Percentiles rank a stretch among this genome's conserved stretches.
These are phyloP conservation scores for Teratosphaeria viscida DNA, from an alignment of 2,329 filamentous ascomycete genomes.

Conservation along the genomic window DNA sequence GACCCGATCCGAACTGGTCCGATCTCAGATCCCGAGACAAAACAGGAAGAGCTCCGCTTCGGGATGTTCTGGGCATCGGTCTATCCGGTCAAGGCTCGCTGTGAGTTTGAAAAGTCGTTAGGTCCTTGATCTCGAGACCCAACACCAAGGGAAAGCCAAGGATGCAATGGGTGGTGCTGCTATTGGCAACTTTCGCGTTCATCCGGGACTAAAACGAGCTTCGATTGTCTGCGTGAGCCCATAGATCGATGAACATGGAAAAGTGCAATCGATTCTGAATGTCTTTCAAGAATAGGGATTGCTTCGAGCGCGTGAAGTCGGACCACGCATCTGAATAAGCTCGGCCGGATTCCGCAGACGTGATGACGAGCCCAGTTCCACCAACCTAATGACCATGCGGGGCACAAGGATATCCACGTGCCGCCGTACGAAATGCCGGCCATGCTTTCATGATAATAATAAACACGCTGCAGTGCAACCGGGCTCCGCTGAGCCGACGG, in stretches of 20 bases:
- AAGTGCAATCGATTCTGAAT: too few relatives aligned
- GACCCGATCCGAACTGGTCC: not conserved
- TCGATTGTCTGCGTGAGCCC: too few relatives aligned
- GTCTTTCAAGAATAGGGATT: too few relatives aligned
- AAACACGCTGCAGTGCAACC: not conserved
- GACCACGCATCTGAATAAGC: not conserved
- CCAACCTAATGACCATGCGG: not conserved
- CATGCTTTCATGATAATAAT: not conserved
- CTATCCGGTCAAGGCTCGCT: too few relatives aligned
- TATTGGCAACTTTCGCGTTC: too few relatives aligned
- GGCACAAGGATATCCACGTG: not conserved
- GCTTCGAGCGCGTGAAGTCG: not conserved
- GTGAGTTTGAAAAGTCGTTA: too few relatives aligned
- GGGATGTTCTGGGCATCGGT: not conserved
- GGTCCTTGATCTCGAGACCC: too few relatives aligned
- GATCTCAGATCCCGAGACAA: not conserved
- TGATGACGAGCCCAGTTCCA: not conserved
- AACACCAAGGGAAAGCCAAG: too few relatives aligned
- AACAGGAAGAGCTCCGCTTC: too few relatives aligned
- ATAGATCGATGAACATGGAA: too few relatives aligned
- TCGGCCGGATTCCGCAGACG: not conserved
- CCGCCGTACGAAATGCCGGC: not conserved
- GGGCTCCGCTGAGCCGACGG: not conserved
- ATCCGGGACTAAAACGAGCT: too few relatives aligned
- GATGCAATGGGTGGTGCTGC: too few relatives aligned